Conservation (phyloP, 2,329 filamentous ascomycete genomes). For the Zymoseptoria tritici region DNA sequence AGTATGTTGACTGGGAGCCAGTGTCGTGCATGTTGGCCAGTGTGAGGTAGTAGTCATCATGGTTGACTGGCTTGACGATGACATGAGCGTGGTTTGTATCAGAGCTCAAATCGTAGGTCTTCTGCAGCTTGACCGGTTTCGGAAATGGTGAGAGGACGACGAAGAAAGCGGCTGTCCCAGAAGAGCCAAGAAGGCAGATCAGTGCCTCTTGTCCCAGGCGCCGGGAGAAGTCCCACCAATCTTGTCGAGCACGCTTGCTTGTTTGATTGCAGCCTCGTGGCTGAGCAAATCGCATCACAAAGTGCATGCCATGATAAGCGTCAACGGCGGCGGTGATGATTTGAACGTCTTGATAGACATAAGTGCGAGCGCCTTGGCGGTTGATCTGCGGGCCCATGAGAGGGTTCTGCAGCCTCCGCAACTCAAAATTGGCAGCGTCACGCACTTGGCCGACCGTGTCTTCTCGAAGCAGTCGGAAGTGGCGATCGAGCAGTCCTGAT, state of each 20-base stretch:
- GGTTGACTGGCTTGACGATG: slow-evolving; percentile 8
- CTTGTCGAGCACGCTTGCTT: slow-evolving; percentile 28
- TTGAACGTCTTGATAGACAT: slow-evolving; percentile 33
- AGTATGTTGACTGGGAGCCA: neutral
- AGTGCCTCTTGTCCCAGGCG: slow-evolving; percentile 45
- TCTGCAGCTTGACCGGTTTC: neutral
- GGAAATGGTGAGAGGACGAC: slow-evolving; percentile 8
- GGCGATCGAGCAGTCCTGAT: slow-evolving; percentile 54
- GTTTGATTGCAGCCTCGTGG: slow-evolving; percentile 28
- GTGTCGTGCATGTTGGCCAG: neutral
- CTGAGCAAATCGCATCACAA: slow-evolving; percentile 42
- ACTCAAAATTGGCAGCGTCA: slow-evolving; percentile 45
- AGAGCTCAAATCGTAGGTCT: neutral
- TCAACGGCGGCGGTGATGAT: no score
- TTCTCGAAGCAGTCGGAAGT: slow-evolving; percentile 64
- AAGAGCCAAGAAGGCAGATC: slow-evolving; percentile 42
- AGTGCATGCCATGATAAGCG: slow-evolving; percentile 27
- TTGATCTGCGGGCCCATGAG: neutral
- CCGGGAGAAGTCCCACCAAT: slow-evolving; percentile 47
- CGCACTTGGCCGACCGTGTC: slow-evolving; percentile 62
- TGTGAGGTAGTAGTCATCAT: slow-evolving; percentile 1
- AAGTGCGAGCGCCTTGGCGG: slow-evolving; percentile 24
- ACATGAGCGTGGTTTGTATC: slow-evolving; percentile 8
- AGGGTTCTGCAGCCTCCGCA: slow-evolving; percentile 28
- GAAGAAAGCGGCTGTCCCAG: slow-evolving; percentile 23